Percentiles rank a stretch among this genome's conserved stretches.
Evolutionary conservation across 495 filamentous ascomycete genomes (phyloP).

Genomic region (Penicillium diatomitis): DNA sequence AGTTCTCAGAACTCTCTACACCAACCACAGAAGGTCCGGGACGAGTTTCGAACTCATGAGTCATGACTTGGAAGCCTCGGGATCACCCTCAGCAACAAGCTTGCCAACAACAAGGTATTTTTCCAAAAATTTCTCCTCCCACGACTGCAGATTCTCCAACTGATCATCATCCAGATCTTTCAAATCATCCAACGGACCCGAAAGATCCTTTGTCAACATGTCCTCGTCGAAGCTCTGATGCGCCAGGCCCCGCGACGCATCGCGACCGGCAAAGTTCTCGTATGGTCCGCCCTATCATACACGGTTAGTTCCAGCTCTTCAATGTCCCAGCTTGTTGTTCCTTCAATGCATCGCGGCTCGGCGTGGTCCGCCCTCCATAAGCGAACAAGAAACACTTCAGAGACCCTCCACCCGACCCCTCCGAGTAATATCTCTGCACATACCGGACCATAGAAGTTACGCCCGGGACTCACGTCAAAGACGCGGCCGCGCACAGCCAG

Average conservation of each 20-base stretch:
- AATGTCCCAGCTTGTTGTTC: too few relatives aligned
- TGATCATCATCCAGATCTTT: constrained; percentile 66
- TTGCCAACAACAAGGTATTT: constrained; percentile 95
- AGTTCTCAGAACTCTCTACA: too few relatives aligned
- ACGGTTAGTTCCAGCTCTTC: too few relatives aligned
- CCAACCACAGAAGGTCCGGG: too few relatives aligned
- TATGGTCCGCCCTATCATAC: constrained; percentile 63
- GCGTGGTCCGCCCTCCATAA: too few relatives aligned
- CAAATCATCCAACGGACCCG: constrained; percentile 76
- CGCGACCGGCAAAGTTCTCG: constrained; percentile 88
- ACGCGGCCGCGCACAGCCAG: constrained; percentile 76
- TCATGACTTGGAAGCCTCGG: constrained; percentile 39
- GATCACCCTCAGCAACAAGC: constrained; percentile 63
- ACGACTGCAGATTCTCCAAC: constrained; percentile 72
- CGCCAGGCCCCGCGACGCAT: constrained; percentile 84
- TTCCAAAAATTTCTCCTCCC: constrained; percentile 86
- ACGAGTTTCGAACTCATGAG: too few relatives aligned
- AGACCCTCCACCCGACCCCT: neutral
- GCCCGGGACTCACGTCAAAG: constrained; percentile 78
- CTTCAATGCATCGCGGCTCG: neutral
- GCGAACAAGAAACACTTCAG: too few relatives aligned
- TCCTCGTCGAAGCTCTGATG: constrained; percentile 91
- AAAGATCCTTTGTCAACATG: constrained; percentile 89
- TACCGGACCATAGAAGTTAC: constrained; percentile 84
- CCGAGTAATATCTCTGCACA: constrained; percentile 1